These are phyloP conservation scores for Microbotryomycetes sp. DNA, from an alignment of 1,284 basidiomycete species.

Conservation along the genomic window DNA sequence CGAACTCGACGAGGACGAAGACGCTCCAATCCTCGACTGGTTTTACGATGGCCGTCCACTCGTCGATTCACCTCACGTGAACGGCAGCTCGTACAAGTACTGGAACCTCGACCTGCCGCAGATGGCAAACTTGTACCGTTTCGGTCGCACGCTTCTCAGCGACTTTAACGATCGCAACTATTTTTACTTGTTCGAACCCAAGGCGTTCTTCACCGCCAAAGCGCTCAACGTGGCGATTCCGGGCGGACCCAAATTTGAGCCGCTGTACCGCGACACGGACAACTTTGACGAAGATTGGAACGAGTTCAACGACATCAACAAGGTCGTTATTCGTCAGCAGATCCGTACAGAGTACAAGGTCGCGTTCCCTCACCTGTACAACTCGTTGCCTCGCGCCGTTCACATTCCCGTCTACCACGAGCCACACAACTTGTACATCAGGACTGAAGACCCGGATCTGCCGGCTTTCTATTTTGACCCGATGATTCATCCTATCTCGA, in stretches of 20 bases:
- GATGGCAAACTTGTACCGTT: conserved; percentile 93
- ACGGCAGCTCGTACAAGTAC: conserved; percentile 86
- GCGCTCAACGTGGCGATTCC: conserved; percentile 93
- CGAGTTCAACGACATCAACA: conserved; percentile 99
- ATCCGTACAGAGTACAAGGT: conserved; percentile 99
- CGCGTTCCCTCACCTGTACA: conserved; percentile 98
- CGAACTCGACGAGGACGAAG: conserved; percentile 90
- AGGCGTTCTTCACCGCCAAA: conserved; percentile 97
- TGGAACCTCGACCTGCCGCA: conserved; percentile 88
- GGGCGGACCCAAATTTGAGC: conserved; percentile 97
- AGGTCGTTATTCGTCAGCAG: conserved; percentile 98
- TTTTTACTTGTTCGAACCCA: conserved; percentile 90
- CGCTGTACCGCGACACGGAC: conserved; percentile 74
- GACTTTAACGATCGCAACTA: conserved; percentile 75
- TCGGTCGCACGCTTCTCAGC: conserved; percentile 85
- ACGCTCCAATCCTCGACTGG: conserved; percentile 92
- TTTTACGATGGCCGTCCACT: conserved; percentile 98
- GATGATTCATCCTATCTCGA: conserved; percentile 79
- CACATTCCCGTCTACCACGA: conserved; percentile 85
- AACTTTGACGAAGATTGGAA: conserved; percentile 99
- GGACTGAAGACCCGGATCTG: conserved; percentile 95
- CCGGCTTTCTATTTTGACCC: conserved; percentile 99
- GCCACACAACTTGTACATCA: conserved; percentile 97
- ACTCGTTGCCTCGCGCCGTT: conserved; percentile 92
- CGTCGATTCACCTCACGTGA: conserved; percentile 67